phyloP scores from a whole-genome alignment of 345 rosid genomes.

The Salix caprea region DNA sequence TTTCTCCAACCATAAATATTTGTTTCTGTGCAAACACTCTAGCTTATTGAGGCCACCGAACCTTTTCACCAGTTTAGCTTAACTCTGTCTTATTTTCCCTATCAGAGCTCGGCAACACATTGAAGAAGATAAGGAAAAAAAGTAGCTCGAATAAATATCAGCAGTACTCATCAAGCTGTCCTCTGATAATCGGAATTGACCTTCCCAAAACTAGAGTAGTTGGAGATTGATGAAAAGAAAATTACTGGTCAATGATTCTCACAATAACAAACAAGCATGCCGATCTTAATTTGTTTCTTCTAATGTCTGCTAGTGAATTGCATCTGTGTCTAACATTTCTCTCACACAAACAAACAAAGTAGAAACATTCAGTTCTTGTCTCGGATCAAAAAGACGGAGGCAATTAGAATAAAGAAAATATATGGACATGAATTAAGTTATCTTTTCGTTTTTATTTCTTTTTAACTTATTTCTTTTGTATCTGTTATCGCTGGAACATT shows the following conservation, averaged over 20 bases:
- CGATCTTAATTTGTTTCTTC: slow-evolving; percentile 13
- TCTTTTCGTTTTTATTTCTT: too few relatives aligned
- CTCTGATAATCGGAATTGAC: not conserved
- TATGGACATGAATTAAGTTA: too few relatives aligned
- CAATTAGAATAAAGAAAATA: too few relatives aligned
- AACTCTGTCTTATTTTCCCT: not conserved
- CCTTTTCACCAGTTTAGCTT: not conserved
- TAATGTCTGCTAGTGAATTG: slow-evolving; percentile 14
- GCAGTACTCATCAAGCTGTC: not conserved
- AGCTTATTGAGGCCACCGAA: not conserved
- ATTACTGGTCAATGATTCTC: not conserved
- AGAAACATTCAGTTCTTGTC: too few relatives aligned
- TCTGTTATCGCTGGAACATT: too few relatives aligned
- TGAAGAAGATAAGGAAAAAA: not conserved
- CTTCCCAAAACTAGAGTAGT: not conserved
- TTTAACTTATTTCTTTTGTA: too few relatives aligned
- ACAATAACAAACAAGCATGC: slow-evolving; percentile 20
- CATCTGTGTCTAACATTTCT: slow-evolving; percentile 1
- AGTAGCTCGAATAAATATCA: not conserved
- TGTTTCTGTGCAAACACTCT: not conserved
- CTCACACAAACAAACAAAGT: not conserved
- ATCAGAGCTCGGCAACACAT: not conserved
- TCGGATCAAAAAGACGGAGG: too few relatives aligned
- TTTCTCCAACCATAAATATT: not conserved
- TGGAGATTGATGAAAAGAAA: not conserved